phyloP scores from a whole-genome alignment of 495 filamentous ascomycete species.

The Penicillium macrosclerotiorum region DNA sequence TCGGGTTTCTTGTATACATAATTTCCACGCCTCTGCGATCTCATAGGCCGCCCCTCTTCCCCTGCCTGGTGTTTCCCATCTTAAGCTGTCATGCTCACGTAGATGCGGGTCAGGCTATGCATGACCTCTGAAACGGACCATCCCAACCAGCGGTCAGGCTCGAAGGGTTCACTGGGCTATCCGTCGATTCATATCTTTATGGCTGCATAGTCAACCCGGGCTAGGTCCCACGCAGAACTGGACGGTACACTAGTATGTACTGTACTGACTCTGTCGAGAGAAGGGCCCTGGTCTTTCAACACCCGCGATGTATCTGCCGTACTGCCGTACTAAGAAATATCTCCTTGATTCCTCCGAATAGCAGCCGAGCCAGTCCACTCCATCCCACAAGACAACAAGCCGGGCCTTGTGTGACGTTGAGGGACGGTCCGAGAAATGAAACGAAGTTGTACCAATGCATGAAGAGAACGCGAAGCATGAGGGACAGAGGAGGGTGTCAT shows the following conservation, averaged over 20 bases:
- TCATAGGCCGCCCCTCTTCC: too few species aligned
- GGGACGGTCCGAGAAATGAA: neutral
- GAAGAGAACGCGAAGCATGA: too few species aligned
- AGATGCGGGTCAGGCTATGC: neutral
- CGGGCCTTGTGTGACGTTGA: conserved; percentile 5
- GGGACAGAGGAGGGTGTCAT: too few species aligned
- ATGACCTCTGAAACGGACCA: neutral
- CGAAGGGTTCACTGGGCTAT: neutral
- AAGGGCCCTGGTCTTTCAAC: too few species aligned
- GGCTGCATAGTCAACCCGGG: neutral
- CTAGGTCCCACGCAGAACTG: too few species aligned
- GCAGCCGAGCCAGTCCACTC: conserved; percentile 3
- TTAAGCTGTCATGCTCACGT: neutral
- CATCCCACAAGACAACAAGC: conserved; percentile 5
- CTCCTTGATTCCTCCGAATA: too few species aligned
- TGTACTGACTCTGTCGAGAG: too few species aligned
- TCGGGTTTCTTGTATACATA: neutral
- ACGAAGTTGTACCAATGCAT: neutral
- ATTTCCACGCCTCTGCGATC: too few species aligned
- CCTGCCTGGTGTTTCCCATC: neutral
- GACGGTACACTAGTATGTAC: too few species aligned
- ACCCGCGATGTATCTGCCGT: too few species aligned
- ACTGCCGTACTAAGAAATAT: too few species aligned
- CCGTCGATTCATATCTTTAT: neutral
- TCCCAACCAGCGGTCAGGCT: conserved; percentile 12